Percentiles rank a stretch among this genome's conserved stretches.
Conservation (phyloP, 257 asterid species). For the Lithospermum erythrorhizon region DNA sequence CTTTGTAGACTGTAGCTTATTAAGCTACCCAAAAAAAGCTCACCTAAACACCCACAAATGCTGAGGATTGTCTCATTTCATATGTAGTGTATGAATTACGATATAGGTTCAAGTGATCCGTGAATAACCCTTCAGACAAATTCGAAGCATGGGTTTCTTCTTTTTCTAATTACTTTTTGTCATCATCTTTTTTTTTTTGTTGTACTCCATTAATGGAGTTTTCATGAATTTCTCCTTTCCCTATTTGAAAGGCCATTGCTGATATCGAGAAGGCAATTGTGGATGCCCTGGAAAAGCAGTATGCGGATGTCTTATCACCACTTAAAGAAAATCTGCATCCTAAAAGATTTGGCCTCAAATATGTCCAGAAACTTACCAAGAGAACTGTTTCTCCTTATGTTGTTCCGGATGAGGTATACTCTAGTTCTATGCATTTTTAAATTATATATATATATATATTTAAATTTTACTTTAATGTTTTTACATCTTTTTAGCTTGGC, state of each 20-base stretch:
- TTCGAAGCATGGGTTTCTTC: too few relatives aligned
- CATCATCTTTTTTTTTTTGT: too few relatives aligned
- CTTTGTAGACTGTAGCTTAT: too few relatives aligned
- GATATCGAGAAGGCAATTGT: slow-evolving; percentile 45
- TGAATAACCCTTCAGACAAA: too few relatives aligned
- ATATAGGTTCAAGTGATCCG: too few relatives aligned
- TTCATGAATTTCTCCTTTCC: neutral
- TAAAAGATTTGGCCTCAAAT: slow-evolving; percentile 37
- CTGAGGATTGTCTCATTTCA: too few relatives aligned
- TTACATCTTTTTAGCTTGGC: slow-evolving; percentile 27
- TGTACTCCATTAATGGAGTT: neutral
- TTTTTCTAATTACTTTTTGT: too few relatives aligned
- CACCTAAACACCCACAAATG: too few relatives aligned
- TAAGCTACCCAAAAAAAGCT: too few relatives aligned
- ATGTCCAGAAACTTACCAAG: slow-evolving; percentile 39
- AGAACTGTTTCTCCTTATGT: slow-evolving; percentile 29
- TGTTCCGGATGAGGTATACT: slow-evolving; percentile 35
- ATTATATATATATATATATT: neutral
- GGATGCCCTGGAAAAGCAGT: slow-evolving; percentile 42
- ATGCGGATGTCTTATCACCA: slow-evolving; percentile 43
- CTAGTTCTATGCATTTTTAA: neutral
- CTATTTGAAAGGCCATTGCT: slow-evolving; percentile 33
- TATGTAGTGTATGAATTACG: too few relatives aligned
- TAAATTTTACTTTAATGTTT: neutral
- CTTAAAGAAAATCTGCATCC: slow-evolving; percentile 34